Conservation (phyloP, 495 filamentous ascomycete genomes). For the Penicillium bialowiezense region DNA sequence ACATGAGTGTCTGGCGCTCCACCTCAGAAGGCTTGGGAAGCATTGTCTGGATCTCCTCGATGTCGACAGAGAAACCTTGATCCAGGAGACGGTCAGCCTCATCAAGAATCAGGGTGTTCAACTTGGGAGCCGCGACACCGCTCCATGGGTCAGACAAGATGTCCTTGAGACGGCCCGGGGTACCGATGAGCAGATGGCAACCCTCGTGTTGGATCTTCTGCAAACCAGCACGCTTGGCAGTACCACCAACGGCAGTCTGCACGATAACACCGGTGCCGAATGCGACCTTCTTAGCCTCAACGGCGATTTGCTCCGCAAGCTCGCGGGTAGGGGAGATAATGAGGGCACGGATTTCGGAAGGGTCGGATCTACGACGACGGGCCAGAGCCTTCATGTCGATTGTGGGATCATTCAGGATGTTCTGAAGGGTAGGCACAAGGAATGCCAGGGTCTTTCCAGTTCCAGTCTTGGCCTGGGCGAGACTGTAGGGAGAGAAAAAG, state of each 20-base stretch:
- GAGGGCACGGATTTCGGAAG: slow-evolving; percentile 77
- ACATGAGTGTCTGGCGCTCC: slow-evolving; percentile 85
- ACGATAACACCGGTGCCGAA: slow-evolving; percentile 65
- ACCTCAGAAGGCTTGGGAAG: slow-evolving; percentile 61
- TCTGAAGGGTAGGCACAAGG: slow-evolving; percentile 72
- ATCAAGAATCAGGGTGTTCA: slow-evolving; percentile 83
- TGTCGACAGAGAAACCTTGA: slow-evolving; percentile 78
- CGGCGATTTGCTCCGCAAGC: slow-evolving; percentile 90
- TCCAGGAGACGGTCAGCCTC: slow-evolving; percentile 94
- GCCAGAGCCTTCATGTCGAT: slow-evolving; percentile 28
- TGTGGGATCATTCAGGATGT: slow-evolving; percentile 59
- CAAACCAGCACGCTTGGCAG: slow-evolving; percentile 64
- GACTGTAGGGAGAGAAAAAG: slow-evolving; percentile 44
- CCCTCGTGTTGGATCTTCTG: slow-evolving; percentile 62
- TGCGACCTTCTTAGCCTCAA: slow-evolving; percentile 73
- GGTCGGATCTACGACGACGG: slow-evolving; percentile 1
- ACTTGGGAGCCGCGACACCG: slow-evolving; percentile 66
- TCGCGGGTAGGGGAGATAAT: slow-evolving; percentile 94
- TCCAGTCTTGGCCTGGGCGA: slow-evolving; percentile 86
- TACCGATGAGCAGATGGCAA: slow-evolving; percentile 88
- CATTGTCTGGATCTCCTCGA: slow-evolving; percentile 62
- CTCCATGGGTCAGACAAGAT: slow-evolving; percentile 66
- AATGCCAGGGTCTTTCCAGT: slow-evolving; percentile 88
- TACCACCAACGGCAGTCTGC: slow-evolving; percentile 88
- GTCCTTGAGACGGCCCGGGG: slow-evolving; percentile 85